A percentile compares a stretch with the other conserved stretches of the same genome.
Conservation (phyloP, 345 rosid species). For the Gynandropsis gynandra region DNA sequence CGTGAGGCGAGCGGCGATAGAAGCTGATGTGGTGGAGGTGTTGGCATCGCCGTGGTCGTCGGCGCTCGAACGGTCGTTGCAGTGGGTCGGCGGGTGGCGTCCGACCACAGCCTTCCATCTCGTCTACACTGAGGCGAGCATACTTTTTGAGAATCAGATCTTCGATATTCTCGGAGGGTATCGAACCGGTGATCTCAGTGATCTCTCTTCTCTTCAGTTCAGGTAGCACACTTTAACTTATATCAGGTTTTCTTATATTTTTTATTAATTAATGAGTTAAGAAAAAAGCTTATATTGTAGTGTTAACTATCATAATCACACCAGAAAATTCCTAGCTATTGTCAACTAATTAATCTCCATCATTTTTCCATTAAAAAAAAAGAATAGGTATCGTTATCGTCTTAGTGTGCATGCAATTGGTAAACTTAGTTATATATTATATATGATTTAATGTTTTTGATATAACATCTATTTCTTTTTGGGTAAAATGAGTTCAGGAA, state of each 20-base stretch:
- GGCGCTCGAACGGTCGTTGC: constrained; percentile 71
- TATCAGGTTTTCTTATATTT: neutral
- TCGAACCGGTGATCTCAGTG: constrained; percentile 72
- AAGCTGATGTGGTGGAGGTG: constrained; percentile 43
- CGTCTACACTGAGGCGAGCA: constrained; percentile 73
- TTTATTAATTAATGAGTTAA: neutral
- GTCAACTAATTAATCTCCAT: too few species aligned
- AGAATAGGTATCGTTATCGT: too few species aligned
- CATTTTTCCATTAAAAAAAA: too few species aligned
- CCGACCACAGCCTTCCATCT: constrained; percentile 79
- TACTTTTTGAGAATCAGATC: constrained; percentile 64
- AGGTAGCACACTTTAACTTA: constrained; percentile 25
- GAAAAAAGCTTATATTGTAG: too few species aligned
- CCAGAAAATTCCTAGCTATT: too few species aligned
- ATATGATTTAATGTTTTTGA: too few species aligned
- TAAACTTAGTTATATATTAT: too few species aligned
- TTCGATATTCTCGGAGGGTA: constrained; percentile 63
- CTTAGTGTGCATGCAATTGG: neutral
- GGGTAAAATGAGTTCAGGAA: constrained; percentile 40
- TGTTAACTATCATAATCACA: too few species aligned
- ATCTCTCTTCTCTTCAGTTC: constrained; percentile 71
- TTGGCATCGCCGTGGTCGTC: constrained; percentile 74
- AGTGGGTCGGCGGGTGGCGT: constrained; percentile 78
- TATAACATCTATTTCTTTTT: neutral
- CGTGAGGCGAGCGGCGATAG: constrained; percentile 39